These are phyloP conservation scores for Aureoboletus auriporus DNA, from an alignment of 768 basidiomycete genomes.

Conservation along the genomic window DNA sequence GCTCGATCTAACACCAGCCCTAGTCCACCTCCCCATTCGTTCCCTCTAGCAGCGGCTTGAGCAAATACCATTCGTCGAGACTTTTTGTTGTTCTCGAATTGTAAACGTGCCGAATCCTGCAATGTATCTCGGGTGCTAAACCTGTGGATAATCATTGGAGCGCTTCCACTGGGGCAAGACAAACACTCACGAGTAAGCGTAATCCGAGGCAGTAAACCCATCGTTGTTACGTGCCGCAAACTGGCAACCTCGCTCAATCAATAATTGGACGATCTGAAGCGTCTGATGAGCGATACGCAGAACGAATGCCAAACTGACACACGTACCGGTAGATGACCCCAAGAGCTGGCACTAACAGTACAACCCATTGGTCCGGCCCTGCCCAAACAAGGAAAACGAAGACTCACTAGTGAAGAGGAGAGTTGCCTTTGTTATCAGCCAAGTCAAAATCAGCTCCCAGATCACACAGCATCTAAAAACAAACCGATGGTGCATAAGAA, in stretches of 20 bases:
- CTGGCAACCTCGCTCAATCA: slow-evolving; percentile 88
- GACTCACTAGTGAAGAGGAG: slow-evolving; percentile 87
- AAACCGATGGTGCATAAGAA: slow-evolving; percentile 7
- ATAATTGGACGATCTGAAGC: slow-evolving; percentile 68
- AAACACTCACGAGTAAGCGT: slow-evolving; percentile 56
- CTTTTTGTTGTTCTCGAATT: slow-evolving; percentile 78
- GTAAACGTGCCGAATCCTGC: slow-evolving; percentile 74
- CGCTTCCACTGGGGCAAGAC: background rate
- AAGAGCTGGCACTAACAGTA: slow-evolving; percentile 69
- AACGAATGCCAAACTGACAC: background rate
- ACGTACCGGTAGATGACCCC: slow-evolving; percentile 79
- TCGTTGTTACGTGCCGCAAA: slow-evolving; percentile 82
- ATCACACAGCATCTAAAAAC: slow-evolving; percentile 80
- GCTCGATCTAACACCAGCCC: slow-evolving; percentile 39
- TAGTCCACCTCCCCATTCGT: slow-evolving; percentile 50
- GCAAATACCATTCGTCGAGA: slow-evolving; percentile 66
- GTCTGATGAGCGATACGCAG: slow-evolving; percentile 8
- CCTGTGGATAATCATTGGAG: slow-evolving; percentile 33
- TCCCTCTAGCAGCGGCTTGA: slow-evolving; percentile 66
- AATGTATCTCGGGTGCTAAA: slow-evolving; percentile 72
- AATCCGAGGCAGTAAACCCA: slow-evolving; percentile 89
- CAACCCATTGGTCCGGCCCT: slow-evolving; percentile 5
- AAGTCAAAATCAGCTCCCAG: slow-evolving; percentile 87
- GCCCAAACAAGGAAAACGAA: background rate
- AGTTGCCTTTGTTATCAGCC: slow-evolving; percentile 88